A percentile compares a stretch with the other conserved stretches of the same genome.
Conservation (phyloP, 352 stramenopile genomes). For the Globisporangium spiculum region DNA sequence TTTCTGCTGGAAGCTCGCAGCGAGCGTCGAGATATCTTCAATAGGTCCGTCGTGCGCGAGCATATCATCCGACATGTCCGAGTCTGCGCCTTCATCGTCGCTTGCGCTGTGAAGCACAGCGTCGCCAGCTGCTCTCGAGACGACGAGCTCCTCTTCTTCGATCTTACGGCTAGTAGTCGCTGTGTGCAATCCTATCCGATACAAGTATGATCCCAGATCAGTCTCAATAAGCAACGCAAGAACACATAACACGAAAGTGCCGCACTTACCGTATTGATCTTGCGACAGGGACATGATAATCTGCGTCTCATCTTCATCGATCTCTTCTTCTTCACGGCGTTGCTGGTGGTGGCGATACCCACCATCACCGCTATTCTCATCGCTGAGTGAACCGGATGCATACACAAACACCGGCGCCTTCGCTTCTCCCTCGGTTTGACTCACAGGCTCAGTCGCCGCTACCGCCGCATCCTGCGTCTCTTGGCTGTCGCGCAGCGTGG, state of each 20-base stretch:
- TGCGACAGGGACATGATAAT: slow-evolving; percentile 76
- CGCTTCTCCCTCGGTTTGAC: slow-evolving; percentile 12
- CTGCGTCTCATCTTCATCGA: slow-evolving; percentile 82
- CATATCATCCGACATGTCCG: slow-evolving; percentile 71
- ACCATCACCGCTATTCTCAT: slow-evolving; percentile 12
- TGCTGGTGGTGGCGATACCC: slow-evolving; percentile 17
- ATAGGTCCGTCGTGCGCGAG: slow-evolving; percentile 56
- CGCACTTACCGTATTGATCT: slow-evolving; percentile 36
- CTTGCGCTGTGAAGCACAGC: slow-evolving; percentile 4
- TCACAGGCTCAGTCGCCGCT: slow-evolving; percentile 22
- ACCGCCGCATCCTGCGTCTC: slow-evolving; percentile 26
- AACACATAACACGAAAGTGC: not conserved
- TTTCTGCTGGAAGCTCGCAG: slow-evolving; percentile 40
- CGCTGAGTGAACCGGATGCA: slow-evolving; percentile 22
- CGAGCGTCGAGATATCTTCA: slow-evolving; percentile 45
- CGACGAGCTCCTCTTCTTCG: slow-evolving; percentile 45
- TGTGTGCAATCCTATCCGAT: slow-evolving; percentile 6
- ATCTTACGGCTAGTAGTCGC: slow-evolving; percentile 25
- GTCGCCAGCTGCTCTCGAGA: slow-evolving; percentile 15
- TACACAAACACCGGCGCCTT: slow-evolving; percentile 44
- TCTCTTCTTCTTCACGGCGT: slow-evolving; percentile 25
- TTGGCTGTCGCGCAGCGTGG: slow-evolving; percentile 49
- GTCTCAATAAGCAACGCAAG: not conserved
- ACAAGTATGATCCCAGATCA: not conserved
- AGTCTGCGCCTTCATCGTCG: slow-evolving; percentile 39